Evolutionary conservation across 768 basidiomycete genomes (phyloP).

Genomic region (Trametes cinnabarina): DNA sequence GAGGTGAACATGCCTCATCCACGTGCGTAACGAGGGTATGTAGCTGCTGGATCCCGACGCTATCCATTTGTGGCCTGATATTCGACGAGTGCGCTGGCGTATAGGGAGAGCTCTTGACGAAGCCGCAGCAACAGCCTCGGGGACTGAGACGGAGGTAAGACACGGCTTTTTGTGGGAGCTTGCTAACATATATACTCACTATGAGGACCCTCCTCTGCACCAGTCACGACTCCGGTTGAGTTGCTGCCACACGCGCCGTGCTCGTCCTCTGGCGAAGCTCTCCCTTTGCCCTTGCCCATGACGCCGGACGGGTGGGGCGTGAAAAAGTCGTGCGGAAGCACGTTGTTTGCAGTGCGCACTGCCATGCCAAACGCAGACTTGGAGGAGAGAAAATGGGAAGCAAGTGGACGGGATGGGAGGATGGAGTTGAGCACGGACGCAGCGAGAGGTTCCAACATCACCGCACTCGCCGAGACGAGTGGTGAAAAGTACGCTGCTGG

Average conservation of each 20-base stretch:
- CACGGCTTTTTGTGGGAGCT: too few relatives aligned
- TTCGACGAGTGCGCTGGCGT: slow-evolving; percentile 24
- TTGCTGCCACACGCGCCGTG: slow-evolving; percentile 6
- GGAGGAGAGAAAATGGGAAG: slow-evolving; percentile 28
- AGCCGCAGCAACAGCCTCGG: background rate
- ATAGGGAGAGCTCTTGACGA: background rate
- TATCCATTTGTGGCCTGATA: slow-evolving; percentile 10
- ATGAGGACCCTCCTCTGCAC: too few relatives aligned
- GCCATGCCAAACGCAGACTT: slow-evolving; percentile 31
- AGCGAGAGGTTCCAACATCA: slow-evolving; percentile 66
- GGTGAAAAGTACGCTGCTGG: slow-evolving; percentile 13
- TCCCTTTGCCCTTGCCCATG: slow-evolving; percentile 56
- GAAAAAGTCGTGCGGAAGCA: slow-evolving; percentile 50
- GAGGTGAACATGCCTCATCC: slow-evolving; percentile 12
- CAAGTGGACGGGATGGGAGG: slow-evolving; percentile 34
- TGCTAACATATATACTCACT: too few relatives aligned
- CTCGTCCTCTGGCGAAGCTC: slow-evolving; percentile 28
- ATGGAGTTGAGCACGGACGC: slow-evolving; percentile 50
- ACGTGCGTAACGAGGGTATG: slow-evolving; percentile 16
- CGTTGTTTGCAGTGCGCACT: slow-evolving; percentile 30
- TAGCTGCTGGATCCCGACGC: slow-evolving; percentile 13
- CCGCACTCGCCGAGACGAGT: slow-evolving; percentile 32
- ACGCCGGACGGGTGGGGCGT: slow-evolving; percentile 49
- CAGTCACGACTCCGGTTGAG: background rate
- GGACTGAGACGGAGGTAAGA: background rate